phyloP scores from a whole-genome alignment of 192 early-diverging fungal species.

The Backusella luteola region DNA sequence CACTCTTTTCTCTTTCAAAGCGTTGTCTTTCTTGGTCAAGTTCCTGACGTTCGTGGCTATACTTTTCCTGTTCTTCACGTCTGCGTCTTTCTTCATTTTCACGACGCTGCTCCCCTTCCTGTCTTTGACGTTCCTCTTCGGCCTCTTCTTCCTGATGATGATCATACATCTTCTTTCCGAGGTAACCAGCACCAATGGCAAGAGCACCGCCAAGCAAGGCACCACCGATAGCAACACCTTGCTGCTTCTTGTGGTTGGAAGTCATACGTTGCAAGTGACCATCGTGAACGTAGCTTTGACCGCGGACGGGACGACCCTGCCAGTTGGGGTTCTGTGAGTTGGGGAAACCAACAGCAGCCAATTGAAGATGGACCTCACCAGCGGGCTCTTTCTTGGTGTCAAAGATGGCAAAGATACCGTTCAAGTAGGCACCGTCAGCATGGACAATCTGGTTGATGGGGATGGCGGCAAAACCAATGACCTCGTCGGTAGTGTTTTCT shows the following conservation, averaged over 20 bases:
- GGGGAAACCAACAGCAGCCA: constrained; percentile 40
- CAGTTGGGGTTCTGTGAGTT: constrained; percentile 17
- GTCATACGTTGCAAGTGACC: constrained; percentile 41
- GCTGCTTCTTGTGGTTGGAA: constrained; percentile 38
- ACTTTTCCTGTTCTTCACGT: constrained; percentile 13
- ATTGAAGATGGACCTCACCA: constrained; percentile 36
- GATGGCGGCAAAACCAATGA: constrained; percentile 50
- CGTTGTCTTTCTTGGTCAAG: neutral
- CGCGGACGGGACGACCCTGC: constrained; percentile 18
- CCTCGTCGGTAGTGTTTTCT: constrained; percentile 33
- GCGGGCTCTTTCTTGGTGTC: constrained; percentile 32
- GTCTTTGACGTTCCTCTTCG: constrained; percentile 32
- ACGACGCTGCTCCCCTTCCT: constrained; percentile 9
- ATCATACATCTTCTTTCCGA: constrained; percentile 40
- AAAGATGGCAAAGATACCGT: constrained; percentile 42
- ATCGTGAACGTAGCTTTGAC: constrained; percentile 34
- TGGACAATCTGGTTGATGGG: constrained; percentile 47
- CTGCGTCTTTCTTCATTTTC: constrained; percentile 25
- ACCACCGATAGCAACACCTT: constrained; percentile 35
- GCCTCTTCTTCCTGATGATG: constrained; percentile 29
- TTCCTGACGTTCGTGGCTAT: constrained; percentile 12
- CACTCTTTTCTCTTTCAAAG: neutral
- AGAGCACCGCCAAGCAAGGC: constrained; percentile 41
- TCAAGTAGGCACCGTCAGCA: constrained; percentile 37
- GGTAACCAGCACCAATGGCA: constrained; percentile 38